Percentiles rank a stretch among this genome's conserved stretches.
These are phyloP conservation scores for Ogataea corticis DNA, from an alignment of 805 yeast species.

Conservation along the genomic window DNA sequence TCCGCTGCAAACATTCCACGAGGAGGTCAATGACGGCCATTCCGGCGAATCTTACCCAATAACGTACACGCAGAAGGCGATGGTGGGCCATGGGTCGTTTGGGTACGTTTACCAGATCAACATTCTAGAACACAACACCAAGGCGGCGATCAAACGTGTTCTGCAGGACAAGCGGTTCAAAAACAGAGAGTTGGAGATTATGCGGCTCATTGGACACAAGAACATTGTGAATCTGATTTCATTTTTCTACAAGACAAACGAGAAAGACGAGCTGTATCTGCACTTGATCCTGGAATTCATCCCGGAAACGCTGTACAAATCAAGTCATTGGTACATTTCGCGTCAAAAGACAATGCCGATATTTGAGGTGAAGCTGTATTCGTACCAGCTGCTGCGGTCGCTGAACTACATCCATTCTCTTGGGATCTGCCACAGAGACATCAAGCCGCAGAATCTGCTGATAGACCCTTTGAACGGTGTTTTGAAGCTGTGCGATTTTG, in stretches of 20 bases:
- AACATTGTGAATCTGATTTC: constrained; percentile 87
- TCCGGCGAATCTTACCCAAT: constrained; percentile 63
- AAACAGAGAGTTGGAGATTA: constrained; percentile 91
- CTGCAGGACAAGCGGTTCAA: constrained; percentile 93
- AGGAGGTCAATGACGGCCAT: constrained; percentile 70
- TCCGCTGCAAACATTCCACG: constrained; percentile 42
- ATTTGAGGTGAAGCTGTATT: constrained; percentile 82
- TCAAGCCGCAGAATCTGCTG: constrained; percentile 85
- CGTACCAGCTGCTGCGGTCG: constrained; percentile 75
- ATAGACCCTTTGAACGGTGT: constrained; percentile 85
- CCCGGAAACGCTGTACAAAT: constrained; percentile 94
- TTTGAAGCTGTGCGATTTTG: constrained; percentile 93
- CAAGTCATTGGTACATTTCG: constrained; percentile 80
- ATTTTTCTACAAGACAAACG: constrained; percentile 69
- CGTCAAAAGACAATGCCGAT: constrained; percentile 81
- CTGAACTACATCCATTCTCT: constrained; percentile 74
- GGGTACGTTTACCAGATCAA: constrained; percentile 95
- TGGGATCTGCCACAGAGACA: constrained; percentile 89
- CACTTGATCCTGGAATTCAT: constrained; percentile 88
- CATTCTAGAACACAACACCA: constrained; percentile 68
- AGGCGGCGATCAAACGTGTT: constrained; percentile 94
- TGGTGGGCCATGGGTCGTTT: constrained; percentile 99
- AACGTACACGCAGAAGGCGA: constrained; percentile 77
- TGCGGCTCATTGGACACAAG: constrained; percentile 84
- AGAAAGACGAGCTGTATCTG: constrained; percentile 77